Conservation (phyloP, 2,329 filamentous ascomycete species). For the Mycogone perniciosa region DNA sequence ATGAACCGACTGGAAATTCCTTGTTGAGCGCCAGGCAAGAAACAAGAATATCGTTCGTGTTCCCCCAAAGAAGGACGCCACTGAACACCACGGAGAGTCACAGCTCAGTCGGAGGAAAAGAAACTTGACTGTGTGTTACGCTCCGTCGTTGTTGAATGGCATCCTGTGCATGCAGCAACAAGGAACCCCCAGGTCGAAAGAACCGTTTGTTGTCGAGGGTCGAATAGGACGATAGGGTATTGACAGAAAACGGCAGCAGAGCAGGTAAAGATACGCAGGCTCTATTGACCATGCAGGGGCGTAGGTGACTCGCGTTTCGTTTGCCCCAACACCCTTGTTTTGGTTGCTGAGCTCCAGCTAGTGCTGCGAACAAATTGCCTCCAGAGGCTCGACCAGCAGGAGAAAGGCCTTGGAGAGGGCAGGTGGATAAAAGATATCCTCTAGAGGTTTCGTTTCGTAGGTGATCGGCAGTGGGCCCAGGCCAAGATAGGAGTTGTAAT, state of each 20-base stretch:
- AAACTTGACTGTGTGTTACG: slow-evolving; percentile 5
- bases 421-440: neutral
- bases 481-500: too few species aligned
- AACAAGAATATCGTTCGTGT: slow-evolving; percentile 8
- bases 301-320: slow-evolving; percentile 3
- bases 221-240: neutral
- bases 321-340: slow-evolving; percentile 4
- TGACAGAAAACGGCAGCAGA: neutral
- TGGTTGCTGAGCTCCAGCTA: neutral
- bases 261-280: neutral
- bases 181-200: neutral
- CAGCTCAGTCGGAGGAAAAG: slow-evolving; percentile 7
- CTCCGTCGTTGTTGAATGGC: slow-evolving; percentile 7
- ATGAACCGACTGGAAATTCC: neutral
- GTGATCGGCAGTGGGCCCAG: too few species aligned
- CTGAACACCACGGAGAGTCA: slow-evolving; percentile 5
- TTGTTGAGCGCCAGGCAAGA: neutral
- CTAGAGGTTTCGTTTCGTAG: too few species aligned
- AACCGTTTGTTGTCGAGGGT: neutral
- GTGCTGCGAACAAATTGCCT: neutral
- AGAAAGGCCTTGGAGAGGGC: neutral
- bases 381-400: neutral
- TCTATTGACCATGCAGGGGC: slow-evolving; percentile 2
- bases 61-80: slow-evolving; percentile 7
- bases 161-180: slow-evolving; percentile 10